Evolutionary conservation across 108 stramenopile genomes (phyloP).

Genomic region (Nitzschia sp.): DNA sequence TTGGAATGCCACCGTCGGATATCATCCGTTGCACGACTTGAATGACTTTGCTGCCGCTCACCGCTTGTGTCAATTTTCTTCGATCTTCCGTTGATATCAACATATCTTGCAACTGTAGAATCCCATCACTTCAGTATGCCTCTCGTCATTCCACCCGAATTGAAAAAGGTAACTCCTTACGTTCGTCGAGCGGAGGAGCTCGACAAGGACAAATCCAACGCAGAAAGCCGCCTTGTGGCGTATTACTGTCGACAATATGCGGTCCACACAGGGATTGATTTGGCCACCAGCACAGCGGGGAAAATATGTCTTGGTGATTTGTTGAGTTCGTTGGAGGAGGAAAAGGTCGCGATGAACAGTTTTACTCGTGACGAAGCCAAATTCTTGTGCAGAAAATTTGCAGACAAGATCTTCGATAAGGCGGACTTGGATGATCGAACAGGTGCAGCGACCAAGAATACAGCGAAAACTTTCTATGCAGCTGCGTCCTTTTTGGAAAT

Average conservation of each 20-base stretch:
- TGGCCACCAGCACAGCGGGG: conserved; percentile 36
- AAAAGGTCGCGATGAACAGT: conserved; percentile 69
- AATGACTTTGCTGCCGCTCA: too few relatives aligned
- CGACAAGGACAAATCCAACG: conserved; percentile 59
- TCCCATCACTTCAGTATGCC: conserved; percentile 33
- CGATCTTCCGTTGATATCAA: too few relatives aligned
- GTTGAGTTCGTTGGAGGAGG: conserved; percentile 60
- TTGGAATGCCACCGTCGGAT: too few relatives aligned
- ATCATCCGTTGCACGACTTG: too few relatives aligned
- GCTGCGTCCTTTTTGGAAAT: conserved; percentile 90
- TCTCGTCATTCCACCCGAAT: conserved; percentile 65
- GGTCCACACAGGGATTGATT: conserved; percentile 68
- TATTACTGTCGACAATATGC: conserved; percentile 93
- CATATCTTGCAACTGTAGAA: too few relatives aligned
- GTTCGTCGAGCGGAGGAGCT: conserved; percentile 89
- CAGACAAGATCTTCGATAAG: conserved; percentile 80
- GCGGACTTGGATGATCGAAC: conserved; percentile 85
- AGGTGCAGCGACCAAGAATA: conserved; percentile 72
- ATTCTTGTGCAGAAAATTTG: conserved; percentile 73
- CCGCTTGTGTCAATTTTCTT: too few relatives aligned
- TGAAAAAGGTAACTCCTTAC: conserved; percentile 80
- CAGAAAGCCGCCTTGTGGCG: conserved; percentile 85
- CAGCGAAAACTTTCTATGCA: conserved; percentile 91
- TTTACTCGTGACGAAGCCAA: conserved; percentile 75
- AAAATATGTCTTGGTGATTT: conserved; percentile 62